A percentile compares a stretch with the other conserved stretches of the same genome.
Conservation (phyloP, 1,284 basidiomycete species). For the Trametes versicolor region DNA sequence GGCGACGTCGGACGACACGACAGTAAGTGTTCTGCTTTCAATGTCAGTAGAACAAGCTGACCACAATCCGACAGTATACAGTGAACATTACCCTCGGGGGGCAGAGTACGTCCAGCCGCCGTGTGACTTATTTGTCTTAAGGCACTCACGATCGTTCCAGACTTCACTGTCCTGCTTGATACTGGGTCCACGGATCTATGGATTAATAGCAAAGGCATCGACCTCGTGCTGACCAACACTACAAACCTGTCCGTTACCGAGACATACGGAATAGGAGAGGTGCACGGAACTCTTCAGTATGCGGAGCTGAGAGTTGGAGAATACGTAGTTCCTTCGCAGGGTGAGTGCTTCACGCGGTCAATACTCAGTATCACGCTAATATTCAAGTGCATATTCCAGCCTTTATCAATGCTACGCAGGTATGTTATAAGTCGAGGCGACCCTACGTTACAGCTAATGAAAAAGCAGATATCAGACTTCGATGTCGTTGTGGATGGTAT, state of each 20-base stretch:
- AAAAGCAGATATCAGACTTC: background rate
- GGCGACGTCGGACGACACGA: background rate
- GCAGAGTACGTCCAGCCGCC: background rate
- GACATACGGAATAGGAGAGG: background rate
- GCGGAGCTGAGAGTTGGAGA: background rate
- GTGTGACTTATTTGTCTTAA: no score
- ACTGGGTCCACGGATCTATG: conserved; percentile 40
- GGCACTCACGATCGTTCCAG: background rate
- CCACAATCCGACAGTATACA: background rate
- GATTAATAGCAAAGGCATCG: conserved; percentile 21
- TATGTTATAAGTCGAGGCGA: background rate
- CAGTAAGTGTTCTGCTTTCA: background rate
- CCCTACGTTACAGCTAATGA: no score
- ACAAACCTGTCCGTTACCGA: background rate
- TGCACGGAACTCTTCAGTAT: background rate
- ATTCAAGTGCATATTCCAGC: background rate
- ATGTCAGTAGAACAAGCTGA: background rate
- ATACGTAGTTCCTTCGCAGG: background rate
- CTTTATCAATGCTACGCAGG: background rate
- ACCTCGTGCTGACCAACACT: background rate
- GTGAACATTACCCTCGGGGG: conserved; percentile 8
- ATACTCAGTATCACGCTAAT: no score
- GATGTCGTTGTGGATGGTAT: background rate
- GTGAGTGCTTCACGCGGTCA: background rate
- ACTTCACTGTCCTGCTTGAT: conserved; percentile 36